Base-by-base conservation (phyloP, 345 rosid species). In the Arabidopsis thaliana region DNA sequence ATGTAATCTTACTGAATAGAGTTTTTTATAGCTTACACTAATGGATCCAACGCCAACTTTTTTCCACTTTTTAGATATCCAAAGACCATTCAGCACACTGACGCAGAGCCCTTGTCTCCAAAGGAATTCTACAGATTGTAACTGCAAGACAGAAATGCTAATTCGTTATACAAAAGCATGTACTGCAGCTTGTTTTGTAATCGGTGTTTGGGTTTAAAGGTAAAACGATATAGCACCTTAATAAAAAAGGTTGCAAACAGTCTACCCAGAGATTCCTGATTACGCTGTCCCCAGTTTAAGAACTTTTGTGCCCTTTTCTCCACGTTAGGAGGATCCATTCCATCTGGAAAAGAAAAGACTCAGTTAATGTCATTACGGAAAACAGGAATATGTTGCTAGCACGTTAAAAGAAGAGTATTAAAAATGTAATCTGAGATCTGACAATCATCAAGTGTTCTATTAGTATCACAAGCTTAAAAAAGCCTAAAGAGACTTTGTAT, bases 31-130 rank as follows among this genome's bases (percentile, higher is more conserved):
- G 73, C 10, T 76, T 83, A 87, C 90, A 74, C 73, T 78, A 7
- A 87, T 73, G 5, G 65, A 61, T 61, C 51, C 77, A 45, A 44
- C 37, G 30, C 28, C 46, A 30, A 10, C 14, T 40, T 64, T 75
- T 36, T 64, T 50, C 80, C 73, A 74, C 28, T 66, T 79, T 76
- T 81, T 86, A 33, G 79, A 71, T 42, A 71, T 79, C 88, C 88
- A 87, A 12, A 72, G 70, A 60, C 88, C 90, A 45, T 55, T 65
- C 46, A 64, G 64, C 59, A 82, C 65, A 71, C 90, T 83, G 40
- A 67, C 83, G 63, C 88, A 87, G 7, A 87, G 84, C 42, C 88
- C 90, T 73, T 79, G 72, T 22, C 42, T 66, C 90, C 90, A 87
- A 24, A 85, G 88, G 57, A 70, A 78, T 61, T 85, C 83, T 58